Base-by-base conservation (phyloP, 768 basidiomycete genomes). In the Boletus tylopilopsis region DNA sequence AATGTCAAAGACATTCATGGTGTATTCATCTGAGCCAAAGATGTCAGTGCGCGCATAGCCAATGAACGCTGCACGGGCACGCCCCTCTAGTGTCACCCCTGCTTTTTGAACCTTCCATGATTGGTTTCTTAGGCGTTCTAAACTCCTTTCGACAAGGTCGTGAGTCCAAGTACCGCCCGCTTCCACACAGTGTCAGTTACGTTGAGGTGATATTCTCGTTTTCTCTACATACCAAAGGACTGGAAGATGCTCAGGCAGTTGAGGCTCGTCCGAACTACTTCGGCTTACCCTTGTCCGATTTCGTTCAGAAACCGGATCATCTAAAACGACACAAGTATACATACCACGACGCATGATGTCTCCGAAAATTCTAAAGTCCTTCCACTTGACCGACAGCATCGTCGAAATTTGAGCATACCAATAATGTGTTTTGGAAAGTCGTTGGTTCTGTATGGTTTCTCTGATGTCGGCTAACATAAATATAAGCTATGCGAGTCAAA, bases 101-200 rank as follows among this genome's bases (percentile, higher is more conserved):
- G 59, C 60, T 24, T 63, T 63, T 47, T 61, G 62, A 6, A 6
- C 18, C 21, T 54, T 53, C 62, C 62, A 64, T 9, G 6, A 23
- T 5, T 16, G 10, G 0, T 35, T 36, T n/a, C 1, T 9, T 8
- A 62, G 30, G 8, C 35, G 30, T 2, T 36, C 2, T 42, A 64
- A 22, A 41, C 59, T 49, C 11, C 40, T 50, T 1, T 24, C 8
- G 5, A 64, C 49, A 4, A 63, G 60, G 6, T 51, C 30, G 2
- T 7, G 15, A 8, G 55, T 46, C 50, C 52, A 52, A 1, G 42
- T 39, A 41, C 46, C 46, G 1, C 47, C 5, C 19, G 25, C 4
- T 9, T 52, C 60, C 62, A 24, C 22, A 2, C 11, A n/a, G 33
- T n/a, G 1, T 60, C 9, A 51, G 22, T 11, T 7, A 27, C 8